phyloP scores from a whole-genome alignment of 805 yeast species.

The Blastobotrys parvus region DNA sequence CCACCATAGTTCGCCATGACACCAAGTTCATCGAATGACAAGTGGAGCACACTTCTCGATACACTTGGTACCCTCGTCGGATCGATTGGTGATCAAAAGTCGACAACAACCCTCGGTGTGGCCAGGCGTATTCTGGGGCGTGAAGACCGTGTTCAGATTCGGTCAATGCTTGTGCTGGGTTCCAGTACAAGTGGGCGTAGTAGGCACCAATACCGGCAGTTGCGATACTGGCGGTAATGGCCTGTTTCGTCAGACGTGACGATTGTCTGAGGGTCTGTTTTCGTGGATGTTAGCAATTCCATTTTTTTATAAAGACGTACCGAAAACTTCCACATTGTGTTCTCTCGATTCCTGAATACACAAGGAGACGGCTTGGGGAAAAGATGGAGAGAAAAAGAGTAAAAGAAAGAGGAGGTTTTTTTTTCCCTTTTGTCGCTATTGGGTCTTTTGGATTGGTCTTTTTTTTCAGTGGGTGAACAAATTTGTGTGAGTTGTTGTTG shows the following conservation, averaged over 20 bases:
- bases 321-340: slow-evolving; percentile 13
- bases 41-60: slow-evolving; percentile 98
- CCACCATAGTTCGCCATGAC: slow-evolving; percentile 97
- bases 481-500: not conserved
- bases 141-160: slow-evolving; percentile 99
- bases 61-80: slow-evolving; percentile 98
- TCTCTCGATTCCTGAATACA: not conserved
- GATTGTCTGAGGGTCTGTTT: slow-evolving; percentile 17
- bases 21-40: slow-evolving; percentile 96
- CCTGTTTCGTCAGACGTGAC: slow-evolving; percentile 32
- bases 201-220: slow-evolving; percentile 75
- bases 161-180: slow-evolving; percentile 92
- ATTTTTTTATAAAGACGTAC: slow-evolving; percentile 6
- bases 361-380: not conserved
- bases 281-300: slow-evolving; percentile 5
- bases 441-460: not conserved
- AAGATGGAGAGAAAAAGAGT: not conserved
- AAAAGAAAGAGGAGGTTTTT: not conserved
- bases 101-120: slow-evolving; percentile 80
- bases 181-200: slow-evolving; percentile 73
- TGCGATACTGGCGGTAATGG: slow-evolving; percentile 47
- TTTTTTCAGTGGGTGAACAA: too few species aligned
- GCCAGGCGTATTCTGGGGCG: slow-evolving; percentile 88
- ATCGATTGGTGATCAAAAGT: slow-evolving; percentile 91
- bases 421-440: not conserved